These are phyloP conservation scores for Metschnikowia lochheadii DNA, from an alignment of 805 yeast genomes.

Conservation along the genomic window DNA sequence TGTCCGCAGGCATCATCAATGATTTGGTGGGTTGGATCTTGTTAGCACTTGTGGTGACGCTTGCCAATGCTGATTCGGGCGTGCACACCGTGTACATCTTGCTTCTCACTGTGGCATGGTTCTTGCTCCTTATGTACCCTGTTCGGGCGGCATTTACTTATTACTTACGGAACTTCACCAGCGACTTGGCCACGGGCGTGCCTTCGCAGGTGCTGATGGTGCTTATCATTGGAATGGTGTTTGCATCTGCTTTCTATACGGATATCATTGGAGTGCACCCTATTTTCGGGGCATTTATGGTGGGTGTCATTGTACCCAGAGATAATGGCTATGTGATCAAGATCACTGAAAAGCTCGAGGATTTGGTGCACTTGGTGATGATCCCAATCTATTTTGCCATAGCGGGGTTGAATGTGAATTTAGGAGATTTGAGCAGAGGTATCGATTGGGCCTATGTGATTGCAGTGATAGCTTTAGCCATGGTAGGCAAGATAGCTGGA, in stretches of 20 bases:
- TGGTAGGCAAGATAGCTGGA: conserved; percentile 63
- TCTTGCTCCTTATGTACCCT: conserved; percentile 54
- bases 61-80: conserved; percentile 70
- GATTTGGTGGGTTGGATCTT: conserved; percentile 81
- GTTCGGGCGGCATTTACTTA: conserved; percentile 46
- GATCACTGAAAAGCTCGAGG: conserved; percentile 73
- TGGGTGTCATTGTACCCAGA: conserved; percentile 72
- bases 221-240: conserved; percentile 51
- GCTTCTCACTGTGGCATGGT: conserved; percentile 66
- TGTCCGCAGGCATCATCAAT: conserved; percentile 79
- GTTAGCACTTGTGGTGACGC: conserved; percentile 68
- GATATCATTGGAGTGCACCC: conserved; percentile 85
- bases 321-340: conserved; percentile 69
- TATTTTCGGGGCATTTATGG: conserved; percentile 79
- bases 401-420: conserved; percentile 69
- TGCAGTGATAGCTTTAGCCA: conserved; percentile 63
- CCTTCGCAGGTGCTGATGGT: conserved; percentile 62
- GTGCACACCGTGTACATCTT: conserved; percentile 67
- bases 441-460: conserved; percentile 75
- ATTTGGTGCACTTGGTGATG: conserved; percentile 64
- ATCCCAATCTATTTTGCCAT: conserved; percentile 78
- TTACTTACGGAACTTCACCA: conserved; percentile 43
- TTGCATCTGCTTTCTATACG: conserved; percentile 70
- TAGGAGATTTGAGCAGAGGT: conserved; percentile 60
- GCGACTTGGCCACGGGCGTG: conserved; percentile 53